These are phyloP conservation scores for Cryptococcus sp. DNA, from an alignment of 1,284 basidiomycete genomes.

Conservation along the genomic window DNA sequence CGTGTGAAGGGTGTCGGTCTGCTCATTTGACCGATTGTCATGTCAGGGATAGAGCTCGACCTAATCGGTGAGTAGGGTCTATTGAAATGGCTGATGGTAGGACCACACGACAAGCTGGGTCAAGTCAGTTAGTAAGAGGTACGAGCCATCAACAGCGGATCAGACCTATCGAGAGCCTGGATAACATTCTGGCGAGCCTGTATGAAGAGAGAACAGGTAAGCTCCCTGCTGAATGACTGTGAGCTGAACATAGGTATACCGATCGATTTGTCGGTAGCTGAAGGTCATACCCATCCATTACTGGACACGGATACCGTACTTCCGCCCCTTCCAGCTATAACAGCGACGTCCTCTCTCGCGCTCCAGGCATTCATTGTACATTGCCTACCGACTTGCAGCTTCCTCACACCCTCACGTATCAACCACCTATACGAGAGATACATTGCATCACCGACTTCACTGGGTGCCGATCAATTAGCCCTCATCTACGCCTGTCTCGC, in stretches of 20 bases:
- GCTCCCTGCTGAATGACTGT: too few species aligned
- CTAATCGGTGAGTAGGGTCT: neutral
- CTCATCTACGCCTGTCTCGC: neutral
- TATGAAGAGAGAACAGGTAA: neutral
- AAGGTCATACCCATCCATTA: neutral
- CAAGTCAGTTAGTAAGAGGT: neutral
- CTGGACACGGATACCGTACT: neutral
- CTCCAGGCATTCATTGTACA: neutral
- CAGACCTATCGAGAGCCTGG: neutral
- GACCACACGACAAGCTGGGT: neutral
- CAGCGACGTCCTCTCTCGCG: neutral
- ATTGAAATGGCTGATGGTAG: too few species aligned
- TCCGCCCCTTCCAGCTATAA: neutral
- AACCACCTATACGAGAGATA: neutral
- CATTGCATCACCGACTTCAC: neutral
- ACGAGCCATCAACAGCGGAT: neutral
- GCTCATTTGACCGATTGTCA: neutral
- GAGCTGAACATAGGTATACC: neutral
- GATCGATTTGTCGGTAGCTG: neutral
- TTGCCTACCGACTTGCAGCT: neutral
- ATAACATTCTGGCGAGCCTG: neutral
- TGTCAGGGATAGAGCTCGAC: neutral
- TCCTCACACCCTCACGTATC: neutral
- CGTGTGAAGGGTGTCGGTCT: neutral
- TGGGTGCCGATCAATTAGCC: neutral